Base-by-base conservation (phyloP, 2,329 filamentous ascomycete species). In the Chalaropsis ovoidea region DNA sequence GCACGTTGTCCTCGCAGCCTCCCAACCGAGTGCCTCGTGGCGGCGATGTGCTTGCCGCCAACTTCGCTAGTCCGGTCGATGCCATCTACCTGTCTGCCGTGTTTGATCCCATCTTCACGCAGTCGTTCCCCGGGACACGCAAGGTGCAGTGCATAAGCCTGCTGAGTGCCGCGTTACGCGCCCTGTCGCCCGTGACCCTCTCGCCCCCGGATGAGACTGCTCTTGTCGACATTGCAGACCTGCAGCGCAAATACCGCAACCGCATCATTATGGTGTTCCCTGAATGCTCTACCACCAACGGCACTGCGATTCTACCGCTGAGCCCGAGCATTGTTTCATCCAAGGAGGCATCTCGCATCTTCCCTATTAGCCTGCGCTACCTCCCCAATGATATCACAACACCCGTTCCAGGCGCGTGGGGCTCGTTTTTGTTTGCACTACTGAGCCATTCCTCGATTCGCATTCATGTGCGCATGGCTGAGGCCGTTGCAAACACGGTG, bases 241-340 rank as follows among this genome's bases (percentile, higher is more conserved):
- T 97, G 3, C 73, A 91, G 11, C 76, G 79, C 41, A 78, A 82
- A 67, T 83, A 95, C 73, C 90, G 90, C 0, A 80, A 83, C 66
- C 85, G 90, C 58, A 83, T 90, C 67, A 83, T 97, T 68, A 90
- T 87, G 68, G 85, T 96, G 1, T 96, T 97, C 74, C 93, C 94
- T 13, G 94, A 99, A 77, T 93, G 88, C 75, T 94, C 88, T 3
- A 95, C 94, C 0, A 96, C 90, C 56, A 99, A 99, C 73, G 93
- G 93, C 68, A 87, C 89, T 70, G 94, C 88, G 3, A 92, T 97
- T 68, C 77, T 99, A 13, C 89, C 90, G 1, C 84, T 96, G 65
- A 90, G 88, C 68, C 90, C 88, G 0, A 87, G 86, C 62, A 80
- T 99, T 1, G 78, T 94, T 2, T 82, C 85, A 17, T 83, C 84